These are phyloP conservation scores for Trebouxia sp. DNA, from an alignment of 139 green algal species.

Conservation along the genomic window DNA sequence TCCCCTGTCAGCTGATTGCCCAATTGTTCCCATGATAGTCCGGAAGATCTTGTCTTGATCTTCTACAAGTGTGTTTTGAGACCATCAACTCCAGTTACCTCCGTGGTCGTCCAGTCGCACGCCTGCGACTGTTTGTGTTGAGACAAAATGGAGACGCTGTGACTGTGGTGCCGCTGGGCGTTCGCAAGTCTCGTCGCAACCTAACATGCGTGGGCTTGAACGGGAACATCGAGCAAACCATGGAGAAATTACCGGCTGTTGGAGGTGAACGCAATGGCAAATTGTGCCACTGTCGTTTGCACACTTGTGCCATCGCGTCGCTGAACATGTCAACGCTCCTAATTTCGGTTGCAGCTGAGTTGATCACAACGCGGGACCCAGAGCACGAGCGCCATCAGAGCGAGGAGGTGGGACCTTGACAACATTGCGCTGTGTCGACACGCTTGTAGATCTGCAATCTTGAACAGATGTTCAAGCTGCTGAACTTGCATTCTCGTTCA, in stretches of 20 bases:
- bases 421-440: too few relatives aligned
- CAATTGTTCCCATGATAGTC: too few relatives aligned
- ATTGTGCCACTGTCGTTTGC: too few relatives aligned
- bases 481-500: too few relatives aligned
- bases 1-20: too few relatives aligned
- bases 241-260: background rate
- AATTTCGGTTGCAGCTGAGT: background rate
- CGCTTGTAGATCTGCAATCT: too few relatives aligned
- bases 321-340: background rate
- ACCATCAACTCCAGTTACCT: background rate
- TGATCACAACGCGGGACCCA: background rate
- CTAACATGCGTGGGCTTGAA: conserved; percentile 11
- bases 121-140: too few relatives aligned
- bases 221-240: conserved; percentile 9
- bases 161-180: background rate
- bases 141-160: background rate
- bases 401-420: background rate
- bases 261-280: background rate
- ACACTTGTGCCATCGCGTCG: too few relatives aligned
- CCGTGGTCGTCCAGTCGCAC: too few relatives aligned
- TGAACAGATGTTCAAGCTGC: too few relatives aligned
- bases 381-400: background rate
- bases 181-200: background rate
- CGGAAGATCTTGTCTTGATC: conserved; percentile 15
- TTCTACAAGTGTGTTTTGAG: background rate